Evolutionary conservation across 2,329 filamentous ascomycete genomes (phyloP), one percentile per base, ranked within the genome.

Genomic region (Aureobasidium sp.): DNA sequence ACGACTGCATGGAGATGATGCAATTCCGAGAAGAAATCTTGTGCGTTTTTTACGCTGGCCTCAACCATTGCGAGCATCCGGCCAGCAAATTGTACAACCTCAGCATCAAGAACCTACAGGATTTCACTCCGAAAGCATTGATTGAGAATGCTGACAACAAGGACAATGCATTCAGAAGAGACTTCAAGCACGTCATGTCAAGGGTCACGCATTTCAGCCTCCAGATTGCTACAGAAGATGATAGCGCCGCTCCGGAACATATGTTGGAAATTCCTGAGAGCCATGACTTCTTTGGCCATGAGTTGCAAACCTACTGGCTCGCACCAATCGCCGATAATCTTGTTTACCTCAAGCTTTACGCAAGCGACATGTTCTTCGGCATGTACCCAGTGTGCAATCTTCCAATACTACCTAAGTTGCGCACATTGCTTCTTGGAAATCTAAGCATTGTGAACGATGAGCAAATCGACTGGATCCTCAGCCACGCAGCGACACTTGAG

Each of bases 381-480:
- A 78, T 72, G 66, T 72, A 71, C 2, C 77, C 76, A 0, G 69
- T 70, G n/a, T 69, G 76, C 44, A 72, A 79, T 36, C 71, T 79
- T 20, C n/a, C 61, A 65, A 61, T 65, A 15, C 76, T 80, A 29
- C 76, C 76, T 0, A 67, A 71, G 0, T 73, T 81, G 3, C 71
- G 71, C 29, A 69, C 73, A 0, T 70, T 82, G 0, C 68, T 72
- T 0, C 64, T 82, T 0, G 76, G 77, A 0, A 75, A 74, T 1
- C 77, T 74, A 17, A 70, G 73, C 3, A 78, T 82, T 48, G 70
- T 72, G 3, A 72, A 79, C 41, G 73, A 79, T 20, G 76, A 74
- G 70, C 79, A 81, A 56, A 65, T 80, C 0, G 75, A 78, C 10
- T 81, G 79, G 78, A 74, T 82, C 5, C 62, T 76, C 0, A 73